Percentiles rank a stretch among this genome's conserved stretches.
phyloP scores from a whole-genome alignment of 495 filamentous ascomycete species.

The Penicillium antarcticum region DNA sequence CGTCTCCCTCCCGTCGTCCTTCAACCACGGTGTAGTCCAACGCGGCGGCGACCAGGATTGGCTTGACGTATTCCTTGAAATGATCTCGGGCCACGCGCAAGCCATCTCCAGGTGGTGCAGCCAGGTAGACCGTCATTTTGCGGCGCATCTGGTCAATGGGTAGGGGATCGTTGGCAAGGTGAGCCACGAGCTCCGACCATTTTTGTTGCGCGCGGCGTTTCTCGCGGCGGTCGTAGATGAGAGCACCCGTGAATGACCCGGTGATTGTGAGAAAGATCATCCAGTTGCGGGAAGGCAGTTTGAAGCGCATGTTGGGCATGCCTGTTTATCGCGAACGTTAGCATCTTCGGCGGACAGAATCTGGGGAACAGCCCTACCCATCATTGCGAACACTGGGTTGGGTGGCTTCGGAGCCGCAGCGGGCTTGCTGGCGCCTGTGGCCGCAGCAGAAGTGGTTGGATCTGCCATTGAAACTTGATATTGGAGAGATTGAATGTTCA shows the following conservation, averaged over 20 bases:
- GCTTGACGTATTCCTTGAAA: constrained; percentile 94
- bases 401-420: constrained; percentile 44
- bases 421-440: constrained; percentile 29
- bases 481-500: neutral
- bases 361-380: constrained; percentile 46
- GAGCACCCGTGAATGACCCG: constrained; percentile 67
- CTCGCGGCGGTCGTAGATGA: constrained; percentile 88
- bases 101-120: constrained; percentile 81
- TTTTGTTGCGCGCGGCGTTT: constrained; percentile 78
- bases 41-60: constrained; percentile 82
- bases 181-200: constrained; percentile 86
- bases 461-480: constrained; percentile 30
- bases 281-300: constrained; percentile 96
- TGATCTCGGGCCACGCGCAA: constrained; percentile 81
- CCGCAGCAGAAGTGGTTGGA: constrained; percentile 30
- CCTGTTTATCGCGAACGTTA: constrained; percentile 35
- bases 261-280: constrained; percentile 85
- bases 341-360: neutral
- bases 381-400: constrained; percentile 71
- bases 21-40: constrained; percentile 95
- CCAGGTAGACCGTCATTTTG: constrained; percentile 81
- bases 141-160: constrained; percentile 69
- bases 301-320: constrained; percentile 73
- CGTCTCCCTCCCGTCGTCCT: constrained; percentile 82
- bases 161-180: constrained; percentile 75